Base-by-base conservation (phyloP, 2,329 filamentous ascomycete genomes). In the Macrophomina pseudophaseolina region DNA sequence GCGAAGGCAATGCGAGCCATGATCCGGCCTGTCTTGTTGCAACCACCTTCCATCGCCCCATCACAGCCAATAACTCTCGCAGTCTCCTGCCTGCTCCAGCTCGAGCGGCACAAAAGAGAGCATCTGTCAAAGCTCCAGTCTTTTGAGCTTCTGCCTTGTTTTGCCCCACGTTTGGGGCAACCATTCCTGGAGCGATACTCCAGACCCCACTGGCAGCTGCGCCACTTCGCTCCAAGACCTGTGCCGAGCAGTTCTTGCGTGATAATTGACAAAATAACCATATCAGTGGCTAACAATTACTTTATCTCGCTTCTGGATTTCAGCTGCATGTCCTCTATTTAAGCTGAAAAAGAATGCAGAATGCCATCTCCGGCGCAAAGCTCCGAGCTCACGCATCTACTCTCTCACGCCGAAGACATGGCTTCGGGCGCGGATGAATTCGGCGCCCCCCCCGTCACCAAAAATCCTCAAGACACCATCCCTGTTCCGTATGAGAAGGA, bases 261-360 rank as follows among this genome's bases (percentile, higher is more conserved):
- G 56, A 46, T 60, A 44, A 46, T 60, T 48, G 56, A 40, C 40
- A 60, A 18, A 60, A 60, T 60, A 60, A 48, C 14, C 42, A 23
- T 33, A 33, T 48, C 40, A 7, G 40, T 33, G 56, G 30, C 8
- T 11, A 28, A 3, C 3, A 5, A 1, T 35, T 48, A 4, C 28
- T 60, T 58, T 16, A 44, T 58, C 54, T 11, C 54, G 14, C 54
- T 32, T 60, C 56, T 60, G 23, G 28, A 35, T 60, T 35, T 42
- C 56, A 33, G 56, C 28, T 60, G 40, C 40, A 35, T 8, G 3
- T 35, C 56, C 30, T 11, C 38, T 59, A 59, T 46, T 60, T 48
- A 60, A 60, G 28, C 40, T 40, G n/a, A 46, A 33, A 42, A 23
- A 2, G 23, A 23, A 18, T 12, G 8, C 23, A 48, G 4, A 23